Evolutionary conservation across 768 basidiomycete species (phyloP), one percentile per base, ranked within the genome.

Genomic region (Amylocystis lapponica): DNA sequence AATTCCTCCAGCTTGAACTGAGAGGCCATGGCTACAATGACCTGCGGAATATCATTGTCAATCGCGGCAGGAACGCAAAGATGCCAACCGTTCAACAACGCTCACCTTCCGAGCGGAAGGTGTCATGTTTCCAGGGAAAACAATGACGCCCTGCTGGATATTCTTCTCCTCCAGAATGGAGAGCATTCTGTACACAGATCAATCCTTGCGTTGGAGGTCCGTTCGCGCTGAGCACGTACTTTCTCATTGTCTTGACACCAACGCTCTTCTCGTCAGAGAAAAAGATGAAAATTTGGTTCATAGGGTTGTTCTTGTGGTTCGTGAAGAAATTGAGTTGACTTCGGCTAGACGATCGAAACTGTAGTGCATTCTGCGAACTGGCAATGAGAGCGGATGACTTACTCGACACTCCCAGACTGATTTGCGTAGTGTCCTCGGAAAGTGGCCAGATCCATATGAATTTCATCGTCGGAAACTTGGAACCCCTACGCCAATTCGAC

Each of bases 101-200:
- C 36, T 50, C 20, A 90, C 95, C 71, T 97, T 98, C 60, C 88
- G 81, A 11, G 96, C 96, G 7, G 93, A 90, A 8, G 95, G 89
- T 9, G 96, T 97, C 88, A 99, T 94, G 55, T 83, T 92, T 36
- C 87, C 89, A 6, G 92, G 84, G 67, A 93, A 98, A n/a, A 99
- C 89, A 52, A 99, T 89, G 58, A 99, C 83, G 5, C 95, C 96
- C 52, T 85, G 77, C 56, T 83, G 78, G 38, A 96, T 96, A 46
- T 75, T 75, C 66, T 94, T 90, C 62, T 92, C 88, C 62, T 98
- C 94, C 41, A 99, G 72, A 52, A 95, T 91, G 47, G 74, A 72
- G 41, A 98, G 77, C 52, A 99, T 70, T 61, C 95, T 97, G 59
- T 4, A 33, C 22, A 10, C 14, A 20, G 10, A 19, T 25, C 21